Evolutionary conservation across 352 stramenopile genomes (phyloP).

Genomic region (Phytophthora multivora): DNA sequence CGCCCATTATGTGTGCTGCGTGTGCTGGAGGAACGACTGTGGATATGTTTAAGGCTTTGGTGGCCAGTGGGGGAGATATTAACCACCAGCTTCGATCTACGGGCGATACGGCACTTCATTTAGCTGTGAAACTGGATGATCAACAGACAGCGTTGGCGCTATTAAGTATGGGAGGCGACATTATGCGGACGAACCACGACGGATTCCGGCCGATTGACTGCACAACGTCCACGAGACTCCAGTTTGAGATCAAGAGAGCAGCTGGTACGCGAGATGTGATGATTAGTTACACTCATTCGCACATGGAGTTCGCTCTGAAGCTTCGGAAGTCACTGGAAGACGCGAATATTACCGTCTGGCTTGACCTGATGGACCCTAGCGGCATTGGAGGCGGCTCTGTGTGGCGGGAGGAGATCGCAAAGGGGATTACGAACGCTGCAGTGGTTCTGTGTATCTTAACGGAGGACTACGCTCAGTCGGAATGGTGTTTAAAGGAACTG

Average conservation of each 20-base stretch:
- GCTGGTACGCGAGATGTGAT: constrained; percentile 80
- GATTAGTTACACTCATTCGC: constrained; percentile 88
- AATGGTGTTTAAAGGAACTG: constrained; percentile 84
- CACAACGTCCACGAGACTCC: constrained; percentile 73
- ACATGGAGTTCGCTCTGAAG: constrained; percentile 80
- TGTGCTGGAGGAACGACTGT: constrained; percentile 67
- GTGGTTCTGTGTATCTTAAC: constrained; percentile 81
- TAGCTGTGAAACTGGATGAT: constrained; percentile 84
- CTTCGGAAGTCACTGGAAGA: constrained; percentile 70
- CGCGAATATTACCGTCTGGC: constrained; percentile 79
- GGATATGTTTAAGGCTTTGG: constrained; percentile 80
- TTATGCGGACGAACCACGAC: constrained; percentile 77
- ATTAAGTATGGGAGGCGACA: constrained; percentile 73
- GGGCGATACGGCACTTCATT: constrained; percentile 75
- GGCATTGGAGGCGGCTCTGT: constrained; percentile 77
- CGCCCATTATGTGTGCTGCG: constrained; percentile 72
- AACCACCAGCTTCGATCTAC: constrained; percentile 72
- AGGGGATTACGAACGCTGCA: constrained; percentile 71
- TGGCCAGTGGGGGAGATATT: constrained; percentile 65
- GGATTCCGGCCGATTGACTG: constrained; percentile 73
- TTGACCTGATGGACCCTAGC: constrained; percentile 86
- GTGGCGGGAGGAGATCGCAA: constrained; percentile 82
- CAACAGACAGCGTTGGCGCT: constrained; percentile 71
- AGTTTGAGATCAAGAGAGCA: constrained; percentile 79
- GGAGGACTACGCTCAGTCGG: constrained; percentile 74